phyloP scores from a whole-genome alignment of 106 monocot species.

The Dioscorea dumetorum region DNA sequence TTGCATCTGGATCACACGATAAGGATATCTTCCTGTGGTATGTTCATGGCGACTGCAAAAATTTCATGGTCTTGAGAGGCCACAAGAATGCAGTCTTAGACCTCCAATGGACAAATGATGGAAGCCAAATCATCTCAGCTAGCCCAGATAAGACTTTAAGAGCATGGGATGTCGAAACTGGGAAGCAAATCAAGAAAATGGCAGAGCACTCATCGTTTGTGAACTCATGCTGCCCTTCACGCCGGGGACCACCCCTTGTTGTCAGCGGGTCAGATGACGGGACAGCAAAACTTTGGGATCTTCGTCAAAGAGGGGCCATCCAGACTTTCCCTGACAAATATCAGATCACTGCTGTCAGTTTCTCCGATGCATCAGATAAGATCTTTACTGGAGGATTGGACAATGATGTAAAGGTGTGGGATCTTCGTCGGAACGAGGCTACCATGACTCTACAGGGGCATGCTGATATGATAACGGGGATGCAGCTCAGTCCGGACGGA shows the following conservation, averaged over 20 bases:
- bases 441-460: slow-evolving; percentile 84
- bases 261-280: slow-evolving; percentile 97
- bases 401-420: slow-evolving; percentile 96
- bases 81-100: slow-evolving; percentile 94
- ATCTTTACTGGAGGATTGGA: slow-evolving; percentile 85
- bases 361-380: slow-evolving; percentile 91
- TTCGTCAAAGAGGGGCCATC: slow-evolving; percentile 73
- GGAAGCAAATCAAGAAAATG: slow-evolving; percentile 97
- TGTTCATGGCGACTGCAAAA: slow-evolving; percentile 87
- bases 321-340: slow-evolving; percentile 88
- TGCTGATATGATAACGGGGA: slow-evolving; percentile 87
- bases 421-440: slow-evolving; percentile 78
- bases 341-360: slow-evolving; percentile 85
- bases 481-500: slow-evolving; percentile 98
- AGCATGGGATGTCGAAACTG: slow-evolving; percentile 90
- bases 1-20: slow-evolving; percentile 96
- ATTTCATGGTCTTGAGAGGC: slow-evolving; percentile 79
- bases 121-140: slow-evolving; percentile 71
- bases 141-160: slow-evolving; percentile 91
- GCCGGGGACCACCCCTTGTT: slow-evolving; percentile 78
- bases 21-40: slow-evolving; percentile 88
- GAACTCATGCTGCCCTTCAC: slow-evolving; percentile 77
- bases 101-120: slow-evolving; percentile 87
- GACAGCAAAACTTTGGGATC: slow-evolving; percentile 96
- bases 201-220: slow-evolving; percentile 83